Conservation (phyloP, 352 stramenopile species). For the Pythium dissimile region DNA sequence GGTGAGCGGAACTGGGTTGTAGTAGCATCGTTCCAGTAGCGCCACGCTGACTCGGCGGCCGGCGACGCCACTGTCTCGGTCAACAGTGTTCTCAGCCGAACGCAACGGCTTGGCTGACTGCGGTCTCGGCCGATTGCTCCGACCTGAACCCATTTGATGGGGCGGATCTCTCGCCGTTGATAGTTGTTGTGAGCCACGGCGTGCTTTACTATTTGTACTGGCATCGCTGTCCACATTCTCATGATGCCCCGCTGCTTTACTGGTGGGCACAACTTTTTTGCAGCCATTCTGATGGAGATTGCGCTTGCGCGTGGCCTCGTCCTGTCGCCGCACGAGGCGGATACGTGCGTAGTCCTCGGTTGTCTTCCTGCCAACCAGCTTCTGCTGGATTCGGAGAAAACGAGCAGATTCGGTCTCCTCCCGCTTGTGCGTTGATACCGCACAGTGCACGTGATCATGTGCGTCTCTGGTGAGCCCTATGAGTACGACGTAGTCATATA, state of each 20-base stretch:
- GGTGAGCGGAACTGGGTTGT: conserved; percentile 24
- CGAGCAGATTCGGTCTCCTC: conserved; percentile 29
- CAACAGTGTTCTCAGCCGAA: not conserved
- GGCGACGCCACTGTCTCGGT: not conserved
- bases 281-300: conserved; percentile 49
- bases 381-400: conserved; percentile 34
- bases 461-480: not conserved
- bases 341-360: conserved; percentile 45
- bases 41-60: conserved; percentile 29
- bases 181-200: no score
- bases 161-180: not conserved
- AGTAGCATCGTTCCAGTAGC: conserved; percentile 32
- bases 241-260: no score
- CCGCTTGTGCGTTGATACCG: not conserved
- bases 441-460: not conserved
- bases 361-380: conserved; percentile 46
- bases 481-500: no score
- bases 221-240: no score
- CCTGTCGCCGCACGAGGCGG: conserved; percentile 38
- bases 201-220: no score
- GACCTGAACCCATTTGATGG: not conserved
- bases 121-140: conserved; percentile 17
- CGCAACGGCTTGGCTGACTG: conserved; percentile 46
- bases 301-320: conserved; percentile 25
- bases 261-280: no score